phyloP scores from a whole-genome alignment of 2,329 filamentous ascomycete species.

The Emmonsiellopsis sp. region DNA sequence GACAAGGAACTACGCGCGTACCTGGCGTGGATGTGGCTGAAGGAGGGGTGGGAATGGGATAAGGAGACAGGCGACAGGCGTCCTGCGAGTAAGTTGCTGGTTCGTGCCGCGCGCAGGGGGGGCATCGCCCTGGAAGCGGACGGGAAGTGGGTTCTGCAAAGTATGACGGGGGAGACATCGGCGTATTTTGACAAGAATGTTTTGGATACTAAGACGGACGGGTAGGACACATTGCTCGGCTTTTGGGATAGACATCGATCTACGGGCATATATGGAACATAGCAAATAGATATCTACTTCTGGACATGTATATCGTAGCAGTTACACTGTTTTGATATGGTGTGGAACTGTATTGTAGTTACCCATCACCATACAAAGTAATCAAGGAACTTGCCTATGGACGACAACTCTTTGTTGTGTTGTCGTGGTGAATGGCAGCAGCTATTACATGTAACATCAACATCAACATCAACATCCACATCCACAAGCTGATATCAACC shows the following conservation, averaged over 20 bases:
- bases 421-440: no score
- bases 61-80: constrained; percentile 52
- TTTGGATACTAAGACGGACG: neutral
- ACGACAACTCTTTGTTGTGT: no score
- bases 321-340: no score
- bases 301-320: no score
- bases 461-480: neutral
- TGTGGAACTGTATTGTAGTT: no score
- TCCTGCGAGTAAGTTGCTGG: constrained; percentile 29
- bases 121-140: constrained; percentile 35
- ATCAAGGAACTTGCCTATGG: no score
- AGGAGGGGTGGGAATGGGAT: constrained; percentile 77
- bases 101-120: constrained; percentile 29
- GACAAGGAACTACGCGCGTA: constrained; percentile 89
- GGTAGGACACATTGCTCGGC: no score
- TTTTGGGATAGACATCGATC: neutral
- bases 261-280: no score
- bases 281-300: no score
- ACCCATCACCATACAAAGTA: no score
- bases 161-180: constrained; percentile 21
- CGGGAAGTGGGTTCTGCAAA: constrained; percentile 31
- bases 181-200: neutral
- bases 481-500: no score
- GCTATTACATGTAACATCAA: no score
- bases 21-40: constrained; percentile 85